Conservation (phyloP, 495 filamentous ascomycete genomes). For the Talaromyces stipitatus region DNA sequence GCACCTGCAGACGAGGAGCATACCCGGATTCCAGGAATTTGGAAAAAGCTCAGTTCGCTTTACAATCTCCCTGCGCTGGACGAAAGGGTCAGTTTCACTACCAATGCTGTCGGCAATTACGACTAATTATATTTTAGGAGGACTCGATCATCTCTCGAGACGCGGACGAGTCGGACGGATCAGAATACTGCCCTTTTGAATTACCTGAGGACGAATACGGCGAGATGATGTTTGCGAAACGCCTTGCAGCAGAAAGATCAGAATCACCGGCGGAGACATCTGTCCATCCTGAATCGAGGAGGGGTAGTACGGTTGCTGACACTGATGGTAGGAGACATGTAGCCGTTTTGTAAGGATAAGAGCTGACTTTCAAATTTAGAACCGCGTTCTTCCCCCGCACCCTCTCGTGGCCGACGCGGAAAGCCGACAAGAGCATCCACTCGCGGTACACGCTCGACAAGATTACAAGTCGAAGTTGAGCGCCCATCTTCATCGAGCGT, state of each 20-base stretch:
- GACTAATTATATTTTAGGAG: constrained; percentile 27
- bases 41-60: constrained; percentile 73
- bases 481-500: constrained; percentile 14
- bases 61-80: constrained; percentile 88
- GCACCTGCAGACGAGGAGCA: constrained; percentile 59
- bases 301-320: constrained; percentile 39
- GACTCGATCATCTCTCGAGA: constrained; percentile 51
- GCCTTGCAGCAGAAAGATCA: constrained; percentile 53
- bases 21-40: constrained; percentile 83
- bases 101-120: constrained; percentile 5
- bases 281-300: constrained; percentile 31
- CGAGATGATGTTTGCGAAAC: constrained; percentile 62
- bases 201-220: constrained; percentile 74
- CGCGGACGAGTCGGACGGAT: constrained; percentile 42
- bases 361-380: constrained; percentile 24
- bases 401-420: constrained; percentile 35
- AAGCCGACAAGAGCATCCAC: constrained; percentile 28
- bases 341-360: background rate
- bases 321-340: constrained; percentile 42
- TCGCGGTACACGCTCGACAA: constrained; percentile 36
- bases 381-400: constrained; percentile 41
- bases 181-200: constrained; percentile 57
- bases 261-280: constrained; percentile 50
- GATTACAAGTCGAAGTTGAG: constrained; percentile 35
- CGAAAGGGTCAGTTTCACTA: constrained; percentile 54